These are phyloP conservation scores for Filobasidium uniguttulatum DNA, from an alignment of 1,284 basidiomycete species.

Conservation along the genomic window DNA sequence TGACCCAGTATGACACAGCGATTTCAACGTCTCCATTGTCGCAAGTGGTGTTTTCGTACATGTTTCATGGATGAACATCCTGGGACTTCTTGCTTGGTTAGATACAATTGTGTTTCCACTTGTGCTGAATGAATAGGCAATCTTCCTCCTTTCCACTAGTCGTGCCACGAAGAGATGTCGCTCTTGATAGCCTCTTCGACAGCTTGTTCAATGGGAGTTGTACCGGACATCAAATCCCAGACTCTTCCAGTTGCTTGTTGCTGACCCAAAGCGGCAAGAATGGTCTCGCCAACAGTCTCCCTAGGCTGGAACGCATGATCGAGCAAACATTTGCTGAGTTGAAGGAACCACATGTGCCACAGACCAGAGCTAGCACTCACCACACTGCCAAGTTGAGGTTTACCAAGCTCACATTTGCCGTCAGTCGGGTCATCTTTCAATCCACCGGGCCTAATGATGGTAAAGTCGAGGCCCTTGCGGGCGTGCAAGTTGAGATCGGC, in stretches of 20 bases:
- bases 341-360: background rate
- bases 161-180: slow-evolving; percentile 12
- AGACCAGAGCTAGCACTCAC: slow-evolving; percentile 32
- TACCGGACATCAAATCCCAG: slow-evolving; percentile 51
- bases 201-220: slow-evolving; percentile 44
- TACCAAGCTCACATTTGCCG: slow-evolving; percentile 46
- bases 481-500: slow-evolving; percentile 53
- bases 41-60: too few relatives aligned
- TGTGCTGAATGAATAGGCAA: too few relatives aligned
- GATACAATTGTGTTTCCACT: too few relatives aligned
- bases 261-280: slow-evolving; percentile 45
- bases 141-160: too few relatives aligned
- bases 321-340: slow-evolving; percentile 19
- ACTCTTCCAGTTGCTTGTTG: slow-evolving; percentile 49
- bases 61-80: too few relatives aligned
- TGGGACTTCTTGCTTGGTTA: too few relatives aligned
- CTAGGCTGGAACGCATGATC: slow-evolving; percentile 22
- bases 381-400: slow-evolving; percentile 42
- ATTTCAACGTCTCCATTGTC: too few relatives aligned
- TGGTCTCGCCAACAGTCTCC: slow-evolving; percentile 49
- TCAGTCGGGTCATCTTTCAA: slow-evolving; percentile 46
- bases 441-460: slow-evolving; percentile 53
- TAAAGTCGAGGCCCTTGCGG: slow-evolving; percentile 51
- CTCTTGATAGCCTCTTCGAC: slow-evolving; percentile 52
- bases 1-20: too few relatives aligned